A percentile compares a stretch with the other conserved stretches of the same genome.
Evolutionary conservation across 345 rosid species (phyloP).

Genomic region (Populus ilicifolia): DNA sequence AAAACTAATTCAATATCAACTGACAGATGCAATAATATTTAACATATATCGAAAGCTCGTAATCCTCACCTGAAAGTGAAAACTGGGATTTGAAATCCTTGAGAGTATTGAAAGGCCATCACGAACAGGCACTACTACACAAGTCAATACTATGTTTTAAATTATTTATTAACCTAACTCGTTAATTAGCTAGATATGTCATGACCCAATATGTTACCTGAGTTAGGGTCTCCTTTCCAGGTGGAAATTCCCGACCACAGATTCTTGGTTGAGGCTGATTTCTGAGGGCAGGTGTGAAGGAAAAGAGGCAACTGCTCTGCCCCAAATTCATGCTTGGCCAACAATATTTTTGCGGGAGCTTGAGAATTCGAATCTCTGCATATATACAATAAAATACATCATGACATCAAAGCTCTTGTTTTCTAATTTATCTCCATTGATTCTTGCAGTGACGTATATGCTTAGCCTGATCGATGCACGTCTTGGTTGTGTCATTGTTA

Average conservation of each 20-base stretch:
- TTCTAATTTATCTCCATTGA: no score
- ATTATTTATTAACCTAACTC: background rate
- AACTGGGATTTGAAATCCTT: conserved; percentile 33
- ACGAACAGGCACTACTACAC: conserved; percentile 25
- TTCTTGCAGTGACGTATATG: no score
- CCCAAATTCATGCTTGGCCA: conserved; percentile 10
- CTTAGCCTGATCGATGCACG: no score
- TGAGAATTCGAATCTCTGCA: conserved; percentile 29
- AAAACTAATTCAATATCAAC: background rate
- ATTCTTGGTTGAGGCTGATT: conserved; percentile 16
- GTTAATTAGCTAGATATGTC: no score
- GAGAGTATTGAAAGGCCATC: conserved; percentile 33
- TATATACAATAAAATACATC: no score
- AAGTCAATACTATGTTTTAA: background rate
- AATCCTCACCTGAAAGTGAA: conserved; percentile 49
- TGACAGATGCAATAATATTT: background rate
- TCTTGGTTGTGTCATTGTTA: no score
- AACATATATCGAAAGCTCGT: no score
- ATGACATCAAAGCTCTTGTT: no score
- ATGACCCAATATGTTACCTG: conserved; percentile 16
- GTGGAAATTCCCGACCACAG: background rate
- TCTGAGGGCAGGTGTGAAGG: conserved; percentile 24
- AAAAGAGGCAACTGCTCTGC: conserved; percentile 37
- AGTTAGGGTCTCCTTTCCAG: background rate
- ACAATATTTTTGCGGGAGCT: conserved; percentile 1